Percentiles rank a stretch among this genome's conserved stretches.
Evolutionary conservation across 2,329 filamentous ascomycete genomes (phyloP).

Genomic region (Colletotrichum liaoningense): DNA sequence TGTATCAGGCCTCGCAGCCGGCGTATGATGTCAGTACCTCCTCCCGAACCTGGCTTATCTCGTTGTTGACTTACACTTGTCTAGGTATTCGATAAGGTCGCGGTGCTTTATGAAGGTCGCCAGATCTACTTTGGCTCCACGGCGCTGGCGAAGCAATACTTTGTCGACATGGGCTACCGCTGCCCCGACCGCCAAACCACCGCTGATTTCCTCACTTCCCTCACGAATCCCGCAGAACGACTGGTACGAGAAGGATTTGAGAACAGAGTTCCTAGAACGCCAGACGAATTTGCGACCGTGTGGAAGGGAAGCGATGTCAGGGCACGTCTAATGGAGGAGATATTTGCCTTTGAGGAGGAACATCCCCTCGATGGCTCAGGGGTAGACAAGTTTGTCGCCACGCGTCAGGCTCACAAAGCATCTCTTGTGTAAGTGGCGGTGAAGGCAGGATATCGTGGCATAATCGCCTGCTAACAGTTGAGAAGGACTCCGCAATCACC

Average conservation of each 20-base stretch:
- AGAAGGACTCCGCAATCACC: constrained; percentile 45
- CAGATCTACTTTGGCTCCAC: constrained; percentile 75
- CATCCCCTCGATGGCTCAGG: constrained; percentile 22
- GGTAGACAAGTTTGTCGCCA: constrained; percentile 9
- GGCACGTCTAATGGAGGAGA: constrained; percentile 11
- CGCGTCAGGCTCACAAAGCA: constrained; percentile 50
- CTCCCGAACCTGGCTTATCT: constrained; percentile 57
- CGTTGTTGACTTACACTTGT: constrained; percentile 61
- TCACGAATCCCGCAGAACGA: constrained; percentile 48
- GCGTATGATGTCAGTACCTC: constrained; percentile 58
- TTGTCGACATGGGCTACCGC: constrained; percentile 73
- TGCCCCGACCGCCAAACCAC: constrained; percentile 70
- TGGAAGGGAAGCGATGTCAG: constrained; percentile 26
- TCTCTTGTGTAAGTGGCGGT: constrained; percentile 57
- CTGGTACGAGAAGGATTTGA: constrained; percentile 57
- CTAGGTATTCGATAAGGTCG: constrained; percentile 72
- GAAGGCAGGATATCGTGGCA: too few relatives aligned
- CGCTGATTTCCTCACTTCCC: constrained; percentile 78
- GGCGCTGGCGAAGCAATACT: constrained; percentile 70
- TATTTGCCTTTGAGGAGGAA: constrained; percentile 15
- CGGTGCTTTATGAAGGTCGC: constrained; percentile 74
- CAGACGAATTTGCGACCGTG: constrained; percentile 59
- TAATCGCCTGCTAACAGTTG: not conserved
- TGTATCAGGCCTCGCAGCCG: constrained; percentile 72
- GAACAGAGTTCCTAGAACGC: constrained; percentile 64